phyloP scores from a whole-genome alignment of 306 rosid genomes.

The Parietaria judaica region DNA sequence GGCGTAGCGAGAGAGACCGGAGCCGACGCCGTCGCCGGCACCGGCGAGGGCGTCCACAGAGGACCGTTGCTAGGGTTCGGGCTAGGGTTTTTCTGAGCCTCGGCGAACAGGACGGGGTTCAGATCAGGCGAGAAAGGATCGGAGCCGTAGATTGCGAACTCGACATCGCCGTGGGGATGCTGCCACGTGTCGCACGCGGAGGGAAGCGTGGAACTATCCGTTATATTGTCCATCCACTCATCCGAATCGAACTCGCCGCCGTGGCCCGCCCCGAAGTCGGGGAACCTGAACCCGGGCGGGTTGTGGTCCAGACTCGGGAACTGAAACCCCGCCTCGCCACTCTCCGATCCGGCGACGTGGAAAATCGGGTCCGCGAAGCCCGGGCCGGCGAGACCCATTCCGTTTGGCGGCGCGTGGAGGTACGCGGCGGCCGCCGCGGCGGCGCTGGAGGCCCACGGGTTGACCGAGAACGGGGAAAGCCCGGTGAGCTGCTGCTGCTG shows the following conservation, averaged over 20 bases:
- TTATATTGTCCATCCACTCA: slow-evolving; percentile 90
- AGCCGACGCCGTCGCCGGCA: slow-evolving; percentile 36
- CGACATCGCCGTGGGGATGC: slow-evolving; percentile 24
- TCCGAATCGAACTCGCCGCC: slow-evolving; percentile 76
- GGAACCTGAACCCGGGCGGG: slow-evolving; percentile 49
- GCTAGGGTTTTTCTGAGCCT: slow-evolving; percentile 18
- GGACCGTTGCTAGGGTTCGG: slow-evolving; percentile 4
- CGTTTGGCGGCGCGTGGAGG: slow-evolving; percentile 26
- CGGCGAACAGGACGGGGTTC: slow-evolving; percentile 52
- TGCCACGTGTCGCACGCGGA: slow-evolving; percentile 61
- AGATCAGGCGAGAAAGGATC: slow-evolving; percentile 64
- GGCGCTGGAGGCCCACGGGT: slow-evolving; percentile 52
- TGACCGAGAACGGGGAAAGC: slow-evolving; percentile 36
- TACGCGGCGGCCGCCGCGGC: slow-evolving; percentile 14
- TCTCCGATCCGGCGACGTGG: slow-evolving; percentile 39
- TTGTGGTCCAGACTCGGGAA: slow-evolving; percentile 61
- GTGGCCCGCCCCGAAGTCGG: slow-evolving; percentile 42
- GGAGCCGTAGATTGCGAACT: slow-evolving; percentile 41
- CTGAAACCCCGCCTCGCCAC: slow-evolving; percentile 46
- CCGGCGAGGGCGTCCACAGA: slow-evolving; percentile 25
- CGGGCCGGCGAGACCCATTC: slow-evolving; percentile 38
- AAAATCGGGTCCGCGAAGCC: slow-evolving; percentile 45
- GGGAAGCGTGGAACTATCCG: slow-evolving; percentile 64
- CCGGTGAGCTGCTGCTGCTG: slow-evolving; percentile 38
- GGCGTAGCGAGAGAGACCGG: slow-evolving; percentile 22